Percentiles rank a stretch among this genome's conserved stretches.
Conservation (phyloP, 345 rosid species). For the Eucalyptus microcorys region DNA sequence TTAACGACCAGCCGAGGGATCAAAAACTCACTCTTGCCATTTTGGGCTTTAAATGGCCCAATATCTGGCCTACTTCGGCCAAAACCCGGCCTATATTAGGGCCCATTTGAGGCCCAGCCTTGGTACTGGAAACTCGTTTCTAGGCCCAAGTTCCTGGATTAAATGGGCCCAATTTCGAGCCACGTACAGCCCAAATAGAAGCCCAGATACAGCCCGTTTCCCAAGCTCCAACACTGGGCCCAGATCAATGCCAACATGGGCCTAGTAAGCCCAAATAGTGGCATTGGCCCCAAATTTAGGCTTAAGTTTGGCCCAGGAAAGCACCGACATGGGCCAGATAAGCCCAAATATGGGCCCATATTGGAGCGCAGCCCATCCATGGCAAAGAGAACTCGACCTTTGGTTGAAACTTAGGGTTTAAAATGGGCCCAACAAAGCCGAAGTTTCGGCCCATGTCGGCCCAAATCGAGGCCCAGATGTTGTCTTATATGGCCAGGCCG, state of each 20-base stretch:
- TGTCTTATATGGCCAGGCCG: background rate
- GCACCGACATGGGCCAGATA: background rate
- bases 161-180: background rate
- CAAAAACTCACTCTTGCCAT: background rate
- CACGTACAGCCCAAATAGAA: background rate
- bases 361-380: background rate
- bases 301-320: background rate
- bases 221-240: background rate
- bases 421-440: background rate
- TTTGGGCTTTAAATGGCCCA: background rate
- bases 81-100: background rate
- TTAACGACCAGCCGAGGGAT: background rate
- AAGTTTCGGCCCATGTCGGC: background rate
- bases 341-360: background rate
- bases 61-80: background rate
- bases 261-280: background rate
- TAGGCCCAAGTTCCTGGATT: background rate
- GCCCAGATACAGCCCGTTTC: background rate
- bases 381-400: background rate
- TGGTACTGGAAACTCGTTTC: background rate
- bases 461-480: background rate
- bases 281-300: background rate
- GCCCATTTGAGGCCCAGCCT: background rate
- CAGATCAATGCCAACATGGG: background rate
- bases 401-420: background rate